phyloP scores from a whole-genome alignment of 1,139 yeast genomes.

The Debaryomyces sp. region DNA sequence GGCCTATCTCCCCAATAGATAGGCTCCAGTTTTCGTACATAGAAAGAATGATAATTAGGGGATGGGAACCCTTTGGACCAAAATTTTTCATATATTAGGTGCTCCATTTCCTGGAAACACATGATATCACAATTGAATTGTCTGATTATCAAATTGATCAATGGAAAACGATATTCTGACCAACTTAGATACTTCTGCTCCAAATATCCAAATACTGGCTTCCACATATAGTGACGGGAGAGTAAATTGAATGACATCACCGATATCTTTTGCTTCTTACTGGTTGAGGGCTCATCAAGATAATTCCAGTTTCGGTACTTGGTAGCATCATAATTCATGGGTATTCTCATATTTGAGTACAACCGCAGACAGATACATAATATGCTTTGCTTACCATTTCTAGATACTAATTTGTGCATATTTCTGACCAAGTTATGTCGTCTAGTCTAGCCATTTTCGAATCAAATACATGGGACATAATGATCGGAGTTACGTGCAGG shows the following conservation, averaged over 20 bases:
- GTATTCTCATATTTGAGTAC: neutral
- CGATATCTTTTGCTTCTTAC: constrained; percentile 21
- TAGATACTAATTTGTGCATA: neutral
- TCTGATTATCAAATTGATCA: constrained; percentile 41
- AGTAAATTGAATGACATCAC: constrained; percentile 55
- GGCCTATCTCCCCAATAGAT: constrained; percentile 49
- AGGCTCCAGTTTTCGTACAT: constrained; percentile 51
- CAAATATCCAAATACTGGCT: constrained; percentile 53
- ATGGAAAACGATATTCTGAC: constrained; percentile 45
- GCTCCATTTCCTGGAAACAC: constrained; percentile 65
- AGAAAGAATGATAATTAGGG: constrained; percentile 46
- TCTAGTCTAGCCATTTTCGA: neutral
- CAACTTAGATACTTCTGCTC: constrained; percentile 49
- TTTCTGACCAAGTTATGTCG: neutral
- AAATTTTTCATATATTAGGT: constrained; percentile 40
- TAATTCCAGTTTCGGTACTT: constrained; percentile 25
- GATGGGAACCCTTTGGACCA: constrained; percentile 41
- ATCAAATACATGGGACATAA: neutral
- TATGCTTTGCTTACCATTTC: neutral
- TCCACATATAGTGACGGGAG: constrained; percentile 61
- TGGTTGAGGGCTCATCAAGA: constrained; percentile 10
- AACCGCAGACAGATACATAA: neutral
- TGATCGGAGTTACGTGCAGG: constrained; percentile 1
- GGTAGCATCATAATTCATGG: constrained; percentile 24
- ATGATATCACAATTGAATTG: constrained; percentile 54